A percentile compares a stretch with the other conserved stretches of the same genome.
Conservation (phyloP, 2,329 filamentous ascomycete genomes). For the Penicillium sp. region DNA sequence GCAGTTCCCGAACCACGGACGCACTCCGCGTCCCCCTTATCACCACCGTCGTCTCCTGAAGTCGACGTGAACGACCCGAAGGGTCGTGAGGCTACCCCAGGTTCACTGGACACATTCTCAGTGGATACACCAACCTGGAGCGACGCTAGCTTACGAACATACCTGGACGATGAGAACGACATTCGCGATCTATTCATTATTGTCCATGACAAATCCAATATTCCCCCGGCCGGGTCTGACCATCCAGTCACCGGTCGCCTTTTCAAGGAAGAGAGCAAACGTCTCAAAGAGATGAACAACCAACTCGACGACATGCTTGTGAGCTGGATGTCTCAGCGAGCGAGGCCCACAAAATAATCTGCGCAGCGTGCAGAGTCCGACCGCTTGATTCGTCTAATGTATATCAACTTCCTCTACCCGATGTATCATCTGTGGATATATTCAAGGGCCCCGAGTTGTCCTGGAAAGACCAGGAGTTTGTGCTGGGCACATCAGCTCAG, state of each 20-base stretch:
- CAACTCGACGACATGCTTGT: conserved; percentile 87
- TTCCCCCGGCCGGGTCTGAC: conserved; percentile 77
- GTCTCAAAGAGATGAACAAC: conserved; percentile 83
- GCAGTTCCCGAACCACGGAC: conserved; percentile 73
- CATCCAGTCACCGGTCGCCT: conserved; percentile 81
- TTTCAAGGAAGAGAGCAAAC: conserved; percentile 85
- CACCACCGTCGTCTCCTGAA: conserved; percentile 62
- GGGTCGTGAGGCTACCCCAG: conserved; percentile 49
- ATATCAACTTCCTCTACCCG: conserved; percentile 14
- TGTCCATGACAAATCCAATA: conserved; percentile 88
- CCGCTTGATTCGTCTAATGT: conserved; percentile 22
- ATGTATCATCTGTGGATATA: conserved; percentile 21
- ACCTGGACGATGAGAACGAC: conserved; percentile 87
- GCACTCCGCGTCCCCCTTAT: conserved; percentile 61
- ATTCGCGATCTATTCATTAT: conserved; percentile 89
- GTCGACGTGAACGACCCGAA: conserved; percentile 34
- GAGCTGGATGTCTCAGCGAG: conserved; percentile 68
- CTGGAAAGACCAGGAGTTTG: conserved; percentile 14
- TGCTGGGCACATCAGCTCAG: conserved; percentile 28
- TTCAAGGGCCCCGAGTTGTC: conserved; percentile 8
- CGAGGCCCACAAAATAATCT: conserved; percentile 11
- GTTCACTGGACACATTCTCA: conserved; percentile 60
- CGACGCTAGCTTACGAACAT: conserved; percentile 80
- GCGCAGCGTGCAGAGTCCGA: conserved; percentile 25
- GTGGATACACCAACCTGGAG: conserved; percentile 74